A percentile compares a stretch with the other conserved stretches of the same genome.
These are phyloP conservation scores for Rosa persica DNA, from an alignment of 306 rosid species.

Conservation along the genomic window DNA sequence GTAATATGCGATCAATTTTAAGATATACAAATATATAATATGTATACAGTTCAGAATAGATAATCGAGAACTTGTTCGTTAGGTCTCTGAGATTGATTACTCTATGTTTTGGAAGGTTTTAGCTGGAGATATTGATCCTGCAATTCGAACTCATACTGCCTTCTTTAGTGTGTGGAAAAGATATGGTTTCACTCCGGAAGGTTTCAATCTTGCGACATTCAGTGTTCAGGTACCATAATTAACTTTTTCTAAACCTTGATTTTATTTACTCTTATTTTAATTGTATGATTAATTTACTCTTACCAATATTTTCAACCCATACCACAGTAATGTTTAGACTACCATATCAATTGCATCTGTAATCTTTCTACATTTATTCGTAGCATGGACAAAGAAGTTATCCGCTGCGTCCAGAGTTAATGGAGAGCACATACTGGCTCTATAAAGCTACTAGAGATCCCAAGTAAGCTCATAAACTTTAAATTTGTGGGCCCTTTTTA, in stretches of 20 bases:
- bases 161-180: slow-evolving; percentile 96
- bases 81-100: slow-evolving; percentile 22
- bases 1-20: slow-evolving; percentile 17
- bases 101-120: slow-evolving; percentile 68
- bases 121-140: slow-evolving; percentile 95
- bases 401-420: slow-evolving; percentile 91
- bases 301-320: not conserved
- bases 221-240: slow-evolving; percentile 78
- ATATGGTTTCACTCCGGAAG: slow-evolving; percentile 98
- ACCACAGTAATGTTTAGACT: not conserved
- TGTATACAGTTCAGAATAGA: slow-evolving; percentile 25
- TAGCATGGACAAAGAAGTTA: slow-evolving; percentile 94
- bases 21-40: not conserved
- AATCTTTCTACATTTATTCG: slow-evolving; percentile 23
- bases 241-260: slow-evolving; percentile 21
- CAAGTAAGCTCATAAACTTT: slow-evolving; percentile 56
- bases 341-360: slow-evolving; percentile 16
- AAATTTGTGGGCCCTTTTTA: slow-evolving; percentile 17
- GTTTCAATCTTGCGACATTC: slow-evolving; percentile 91
- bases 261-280: not conserved
- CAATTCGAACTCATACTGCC: slow-evolving; percentile 89
- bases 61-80: slow-evolving; percentile 11
- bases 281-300: not conserved
- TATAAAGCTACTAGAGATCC: slow-evolving; percentile 97
- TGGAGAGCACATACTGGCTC: slow-evolving; percentile 99